Evolutionary conservation across 1,284 basidiomycete species (phyloP), one percentile per base, ranked within the genome.

Genomic region (Cutaneotrichosporon spelunceum): DNA sequence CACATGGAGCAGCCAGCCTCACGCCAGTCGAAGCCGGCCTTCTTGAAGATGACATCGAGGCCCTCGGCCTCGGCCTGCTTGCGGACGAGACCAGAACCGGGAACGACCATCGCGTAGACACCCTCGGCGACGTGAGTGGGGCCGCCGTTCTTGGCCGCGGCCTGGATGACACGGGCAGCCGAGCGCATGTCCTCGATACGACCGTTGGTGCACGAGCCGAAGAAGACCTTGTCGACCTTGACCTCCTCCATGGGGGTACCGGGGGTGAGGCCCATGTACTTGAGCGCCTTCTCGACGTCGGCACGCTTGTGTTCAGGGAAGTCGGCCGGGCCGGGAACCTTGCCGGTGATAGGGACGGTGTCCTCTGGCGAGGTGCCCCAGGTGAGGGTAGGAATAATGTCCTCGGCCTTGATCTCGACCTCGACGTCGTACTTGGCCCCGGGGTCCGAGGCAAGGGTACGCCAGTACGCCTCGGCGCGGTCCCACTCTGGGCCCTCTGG

Each of bases 1-100:
- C 93, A 97, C 94, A 97, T 97, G 33, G 94, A 97, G 78, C 93
- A 97, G 33, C 93, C 93, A 30, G 94, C 94, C 80, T 97, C 94
- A 62, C 93, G 86, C 93, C 93, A 97, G 77, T 97, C 94, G 72
- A 96, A 97, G 23, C 94, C 94, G 29, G 93, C 93, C 56, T 91
- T 89, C 78, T 88, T 92, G 84, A 97, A 94, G 72, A 97, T 83
- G 59, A 84, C 84, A 73, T 96, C 93, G 63, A 97, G 83, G 44
- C 93, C 93, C 74, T 97, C 93, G 27, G 87, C 89, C 80, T 97
- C 93, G 16, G 94, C 92, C 74, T 96, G 94, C 73, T 93, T 87
- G 79, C 95, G 97, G 76, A 97, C 87, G 53, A 97, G 79, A 62
- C 93, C 94, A 4, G 94, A 97, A 36, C 94, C 93, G 6, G 93